Evolutionary conservation across 495 filamentous ascomycete species (phyloP), one percentile per base, ranked within the genome.

Genomic region (Penicillium bialowiezense): DNA sequence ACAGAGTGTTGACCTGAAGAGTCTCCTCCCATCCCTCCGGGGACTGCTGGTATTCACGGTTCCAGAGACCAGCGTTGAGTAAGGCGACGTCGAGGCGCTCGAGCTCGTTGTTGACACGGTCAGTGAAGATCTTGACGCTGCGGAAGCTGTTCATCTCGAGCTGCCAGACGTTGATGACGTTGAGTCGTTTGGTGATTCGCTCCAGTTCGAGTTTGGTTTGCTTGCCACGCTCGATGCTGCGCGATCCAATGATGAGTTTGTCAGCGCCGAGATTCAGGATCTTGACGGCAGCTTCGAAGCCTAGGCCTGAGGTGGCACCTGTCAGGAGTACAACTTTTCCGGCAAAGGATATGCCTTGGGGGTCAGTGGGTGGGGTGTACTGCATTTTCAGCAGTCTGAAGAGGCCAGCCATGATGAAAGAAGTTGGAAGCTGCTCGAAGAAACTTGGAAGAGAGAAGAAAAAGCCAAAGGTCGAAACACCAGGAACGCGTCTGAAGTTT

Each of bases 1-100:
- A 79, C 3, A 87, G 62, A 1, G 76, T 71, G 51, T 87, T 85
- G 41, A 86, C 77, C 55, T 84, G 78, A 9, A 86, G 14, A 0
- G 65, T 68, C 43, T 73, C 62, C 50, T 88, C 84, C 67, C 70
- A 80, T 2, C 74, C 78, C 15, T 83, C 76, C 0, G 58, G 26
- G 0, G 69, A 68, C 2, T 51, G 31, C 6, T 45, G 43, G 44
- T 65, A 77, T 20, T 62, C 65, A 2, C 61, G 56, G 43, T 70
- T 72, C 59, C 60, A 65, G 7, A 75, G 28, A 7, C 74, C 75
- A 0, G 75, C 75, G 46, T 79, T 79, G 3, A 79, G 58, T 0
- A 79, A 19, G 0, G 65, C 75, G 17, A 76, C 53, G 40, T 79
- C 72, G 7, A 79, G 35, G 2, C 54, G 58, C 8, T 58, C 42